Conservation (phyloP, 495 filamentous ascomycete species). For the Elasticomyces elasticus region DNA sequence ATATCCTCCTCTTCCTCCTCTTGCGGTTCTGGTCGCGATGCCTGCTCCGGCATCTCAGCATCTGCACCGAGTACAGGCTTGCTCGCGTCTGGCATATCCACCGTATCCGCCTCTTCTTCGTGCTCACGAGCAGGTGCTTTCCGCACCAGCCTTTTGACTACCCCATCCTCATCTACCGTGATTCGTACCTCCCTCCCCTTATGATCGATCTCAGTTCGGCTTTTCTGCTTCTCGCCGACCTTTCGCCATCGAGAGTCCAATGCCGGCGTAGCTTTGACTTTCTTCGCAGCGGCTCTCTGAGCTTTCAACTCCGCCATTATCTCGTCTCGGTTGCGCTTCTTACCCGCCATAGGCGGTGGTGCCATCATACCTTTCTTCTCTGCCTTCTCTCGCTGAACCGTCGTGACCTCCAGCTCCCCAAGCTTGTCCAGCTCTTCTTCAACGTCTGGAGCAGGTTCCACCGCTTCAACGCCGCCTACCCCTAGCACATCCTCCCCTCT, state of each 20-base stretch:
- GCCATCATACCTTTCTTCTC: conserved; percentile 74
- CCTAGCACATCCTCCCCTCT: conserved; percentile 35
- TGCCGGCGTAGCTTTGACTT: conserved; percentile 45
- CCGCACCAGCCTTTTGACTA: conserved; percentile 74
- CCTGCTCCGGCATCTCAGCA: conserved; percentile 52
- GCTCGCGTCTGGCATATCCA: conserved; percentile 10
- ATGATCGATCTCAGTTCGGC: conserved; percentile 65
- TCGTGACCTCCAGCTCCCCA: conserved; percentile 52
- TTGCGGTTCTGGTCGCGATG: conserved; percentile 35
- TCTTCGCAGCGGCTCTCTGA: conserved; percentile 48
- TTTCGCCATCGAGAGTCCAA: conserved; percentile 72
- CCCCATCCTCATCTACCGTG: conserved; percentile 75
- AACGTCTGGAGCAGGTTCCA: conserved; percentile 36
- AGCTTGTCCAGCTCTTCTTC: conserved; percentile 73
- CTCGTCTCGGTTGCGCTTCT: conserved; percentile 68
- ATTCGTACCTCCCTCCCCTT: conserved; percentile 75
- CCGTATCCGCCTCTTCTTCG: conserved; percentile 22
- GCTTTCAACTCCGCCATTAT: conserved; percentile 76
- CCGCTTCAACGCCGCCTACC: conserved; percentile 2
- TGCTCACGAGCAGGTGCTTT: conserved; percentile 35
- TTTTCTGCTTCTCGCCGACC: conserved; percentile 58
- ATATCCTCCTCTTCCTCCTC: conserved; percentile 61
- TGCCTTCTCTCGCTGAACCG: conserved; percentile 46
- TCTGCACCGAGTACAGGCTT: conserved; percentile 17
- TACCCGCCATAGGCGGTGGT: conserved; percentile 48